Conservation (phyloP, 768 basidiomycete species). For the Leccinum imitatum region DNA sequence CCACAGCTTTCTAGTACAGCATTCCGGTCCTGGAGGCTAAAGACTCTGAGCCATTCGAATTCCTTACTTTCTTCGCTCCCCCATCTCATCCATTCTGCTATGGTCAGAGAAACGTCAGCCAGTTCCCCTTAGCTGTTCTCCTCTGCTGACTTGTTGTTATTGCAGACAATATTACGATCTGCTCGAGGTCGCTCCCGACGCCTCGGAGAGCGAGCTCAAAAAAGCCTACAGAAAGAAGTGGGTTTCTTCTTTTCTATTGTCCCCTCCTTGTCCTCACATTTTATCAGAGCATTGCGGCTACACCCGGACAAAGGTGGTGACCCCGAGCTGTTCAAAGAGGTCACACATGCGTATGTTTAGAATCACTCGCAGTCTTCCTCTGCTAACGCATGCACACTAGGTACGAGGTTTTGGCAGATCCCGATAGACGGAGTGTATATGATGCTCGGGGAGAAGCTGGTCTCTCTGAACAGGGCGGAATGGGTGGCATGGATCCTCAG, state of each 20-base stretch:
- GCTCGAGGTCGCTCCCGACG: slow-evolving; percentile 77
- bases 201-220: slow-evolving; percentile 84
- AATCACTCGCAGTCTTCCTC: neutral
- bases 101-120: slow-evolving; percentile 69
- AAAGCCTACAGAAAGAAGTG: slow-evolving; percentile 96
- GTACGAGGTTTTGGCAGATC: slow-evolving; percentile 91
- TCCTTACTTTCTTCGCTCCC: slow-evolving; percentile 17
- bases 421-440: slow-evolving; percentile 78
- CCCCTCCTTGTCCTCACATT: slow-evolving; percentile 7
- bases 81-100: slow-evolving; percentile 28
- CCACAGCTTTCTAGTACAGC: slow-evolving; percentile 35
- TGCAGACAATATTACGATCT: slow-evolving; percentile 89
- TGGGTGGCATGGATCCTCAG: slow-evolving; percentile 97
- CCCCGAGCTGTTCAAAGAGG: slow-evolving; percentile 95
- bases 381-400: slow-evolving; percentile 39
- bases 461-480: slow-evolving; percentile 78
- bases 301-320: slow-evolving; percentile 97
- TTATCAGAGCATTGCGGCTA: slow-evolving; percentile 69
- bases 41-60: slow-evolving; percentile 6
- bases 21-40: slow-evolving; percentile 29
- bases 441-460: slow-evolving; percentile 94
- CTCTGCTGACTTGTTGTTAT: slow-evolving; percentile 1
- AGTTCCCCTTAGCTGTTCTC: neutral
- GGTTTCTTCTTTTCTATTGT: slow-evolving; percentile 8
- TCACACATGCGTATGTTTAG: slow-evolving; percentile 83